Percentiles rank a stretch among this genome's conserved stretches.
These are phyloP conservation scores for Xylaria telfairii DNA, from an alignment of 495 filamentous ascomycete species.

Conservation along the genomic window DNA sequence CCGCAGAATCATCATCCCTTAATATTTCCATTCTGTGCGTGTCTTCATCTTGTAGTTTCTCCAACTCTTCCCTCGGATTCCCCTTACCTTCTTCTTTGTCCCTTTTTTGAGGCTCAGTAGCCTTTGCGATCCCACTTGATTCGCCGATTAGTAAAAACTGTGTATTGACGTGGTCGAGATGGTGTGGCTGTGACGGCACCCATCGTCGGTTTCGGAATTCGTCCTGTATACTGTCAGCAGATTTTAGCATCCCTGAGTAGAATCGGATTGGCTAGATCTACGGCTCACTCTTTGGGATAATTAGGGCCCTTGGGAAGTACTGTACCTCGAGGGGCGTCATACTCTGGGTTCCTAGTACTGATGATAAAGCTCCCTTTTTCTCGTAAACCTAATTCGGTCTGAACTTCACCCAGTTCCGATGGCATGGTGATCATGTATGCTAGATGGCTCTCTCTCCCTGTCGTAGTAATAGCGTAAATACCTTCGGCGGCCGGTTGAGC, in stretches of 20 bases:
- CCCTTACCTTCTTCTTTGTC: slow-evolving; percentile 62
- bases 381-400: slow-evolving; percentile 75
- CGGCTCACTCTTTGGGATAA: slow-evolving; percentile 73
- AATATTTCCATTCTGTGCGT: slow-evolving; percentile 46
- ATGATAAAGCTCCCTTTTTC: slow-evolving; percentile 79
- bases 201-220: slow-evolving; percentile 79
- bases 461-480: slow-evolving; percentile 81
- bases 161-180: slow-evolving; percentile 78
- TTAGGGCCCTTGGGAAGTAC: slow-evolving; percentile 69
- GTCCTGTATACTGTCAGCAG: slow-evolving; percentile 59
- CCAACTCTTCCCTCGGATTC: slow-evolving; percentile 60
- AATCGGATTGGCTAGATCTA: background rate
- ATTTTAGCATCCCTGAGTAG: slow-evolving; percentile 10
- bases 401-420: slow-evolving; percentile 68
- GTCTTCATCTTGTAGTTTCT: slow-evolving; percentile 53
- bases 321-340: slow-evolving; percentile 66
- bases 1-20: slow-evolving; percentile 42
- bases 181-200: slow-evolving; percentile 74
- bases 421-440: slow-evolving; percentile 87
- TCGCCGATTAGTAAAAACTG: slow-evolving; percentile 87
- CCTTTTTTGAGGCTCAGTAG: slow-evolving; percentile 62
- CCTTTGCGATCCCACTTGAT: slow-evolving; percentile 66
- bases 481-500: slow-evolving; percentile 82
- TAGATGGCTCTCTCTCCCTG: slow-evolving; percentile 74
- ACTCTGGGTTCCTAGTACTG: slow-evolving; percentile 81